Base-by-base conservation (phyloP, 2,329 filamentous ascomycete genomes). In the Alternaria infectoria region DNA sequence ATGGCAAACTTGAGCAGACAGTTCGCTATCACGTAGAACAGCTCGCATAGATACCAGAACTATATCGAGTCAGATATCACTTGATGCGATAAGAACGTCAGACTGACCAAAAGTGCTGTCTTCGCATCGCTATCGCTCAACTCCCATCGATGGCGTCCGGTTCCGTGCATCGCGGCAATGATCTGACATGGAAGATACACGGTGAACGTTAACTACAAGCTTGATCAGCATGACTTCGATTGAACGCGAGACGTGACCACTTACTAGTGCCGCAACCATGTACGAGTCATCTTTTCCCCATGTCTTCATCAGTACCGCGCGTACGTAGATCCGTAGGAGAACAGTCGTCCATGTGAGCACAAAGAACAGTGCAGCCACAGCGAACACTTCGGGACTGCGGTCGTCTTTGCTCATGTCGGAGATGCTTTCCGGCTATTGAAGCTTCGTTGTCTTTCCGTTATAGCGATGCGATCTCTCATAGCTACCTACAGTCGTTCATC, bases 21-120 rank as follows among this genome's bases (percentile, higher is more conserved):
- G 21, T 81, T 85, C 6, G 81, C 79, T 58, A 85, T 73, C 8
- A 84, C 81, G 71, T 88, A 88, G 65, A 83, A 82, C n/a, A 85
- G 76, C 68, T 87, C 86, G 66, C 84, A 85, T n/a, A 87, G 80
- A 77, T 84, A 88, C 85, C 85, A 88, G 67, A 77, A 81, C 81
- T 82, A 54, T 10, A 10, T 30, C 6, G 3, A 9, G 67, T 75
- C n/a, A 77, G 64, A 11, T 61, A 26, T 30, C 50, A 30, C 25
- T 1, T 11, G 5, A 17, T 9, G 36, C 5, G 8, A 51, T 6
- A 2, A 19, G 19, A 17, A 10, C 10, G 7, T 6, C 6, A 1
- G 6, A 65, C 66, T 46, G 56, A 79, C 78, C 32, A 75, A 52
- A 2, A 80, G 62, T 25, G 77, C 77, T 26, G 57, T 77, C 46